Base-by-base conservation (phyloP, 768 basidiomycete species). In the Pluteus cervinus region DNA sequence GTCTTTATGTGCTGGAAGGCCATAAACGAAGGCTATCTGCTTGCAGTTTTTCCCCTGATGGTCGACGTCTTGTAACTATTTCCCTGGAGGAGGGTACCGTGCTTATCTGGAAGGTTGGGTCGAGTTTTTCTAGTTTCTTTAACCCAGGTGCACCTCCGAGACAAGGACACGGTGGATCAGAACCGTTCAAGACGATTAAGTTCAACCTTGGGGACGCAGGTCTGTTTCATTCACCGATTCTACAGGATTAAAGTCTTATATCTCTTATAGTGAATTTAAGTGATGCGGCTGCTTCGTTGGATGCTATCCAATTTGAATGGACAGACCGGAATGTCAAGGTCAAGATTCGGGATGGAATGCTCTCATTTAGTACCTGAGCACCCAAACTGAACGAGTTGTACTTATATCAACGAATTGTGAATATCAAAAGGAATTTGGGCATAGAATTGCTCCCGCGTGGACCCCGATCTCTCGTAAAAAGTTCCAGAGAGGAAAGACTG, bases 31-130 rank as follows among this genome's bases (percentile, higher is more conserved):
- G 72, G 1, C 76, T 91, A 7, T 75, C 86, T 0, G 90, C 89
- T 0, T 83, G 88, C 44, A 87, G 82, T 41, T 98, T 96, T 57
- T 94, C 91, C 6, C 86, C 92, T 0, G 96, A 99, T 50, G 96
- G 96, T 0, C 68, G 92, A 14, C 70, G 96, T 14, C 66, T 98
- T 12, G 81, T 94, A 25, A 92, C 91, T 0, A 66, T 89, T 7
- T 94, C 86, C 1, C 66, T 98, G 17, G 86, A 86, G 44, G 92
- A 97, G 53, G 79, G 78, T 18, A 67, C 75, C 4, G 83, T 91
- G 4, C 71, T 90, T 9, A 88, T 94, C 10, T 99, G 96, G 96
- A 97, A 97, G 53, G 92, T 97, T 4, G 94, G 96, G 0, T 71
- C 79, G 7, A 89, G 88, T 51, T 75, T 99, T 45, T 69, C 81